Evolutionary conservation across 2,329 filamentous ascomycete genomes (phyloP).

Genomic region (Penicillium oxalicum): DNA sequence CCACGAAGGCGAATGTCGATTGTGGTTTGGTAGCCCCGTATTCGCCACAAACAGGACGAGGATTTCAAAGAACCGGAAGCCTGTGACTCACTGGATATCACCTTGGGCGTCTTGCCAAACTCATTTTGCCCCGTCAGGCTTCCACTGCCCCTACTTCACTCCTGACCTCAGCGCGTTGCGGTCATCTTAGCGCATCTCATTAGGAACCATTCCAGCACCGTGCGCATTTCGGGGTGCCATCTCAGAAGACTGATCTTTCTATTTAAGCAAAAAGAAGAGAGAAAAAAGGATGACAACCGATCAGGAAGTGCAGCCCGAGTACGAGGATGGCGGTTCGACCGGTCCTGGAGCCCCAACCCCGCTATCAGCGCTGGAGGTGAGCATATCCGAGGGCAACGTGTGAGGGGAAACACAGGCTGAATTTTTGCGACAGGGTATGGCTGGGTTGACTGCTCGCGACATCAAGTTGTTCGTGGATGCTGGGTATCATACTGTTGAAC

Average conservation of each 20-base stretch:
- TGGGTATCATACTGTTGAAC: slow-evolving; percentile 91
- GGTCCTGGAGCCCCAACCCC: slow-evolving; percentile 93
- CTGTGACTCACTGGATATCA: slow-evolving; percentile 5
- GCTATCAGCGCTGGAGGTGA: slow-evolving; percentile 76
- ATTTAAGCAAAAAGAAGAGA: too few relatives aligned
- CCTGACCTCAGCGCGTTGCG: too few relatives aligned
- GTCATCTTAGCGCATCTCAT: too few relatives aligned
- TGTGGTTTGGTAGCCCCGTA: not conserved
- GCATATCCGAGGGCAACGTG: slow-evolving; percentile 15
- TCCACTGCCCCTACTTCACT: too few relatives aligned
- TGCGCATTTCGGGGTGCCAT: too few relatives aligned
- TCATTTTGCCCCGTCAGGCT: too few relatives aligned
- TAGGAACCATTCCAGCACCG: too few relatives aligned
- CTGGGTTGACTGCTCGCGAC: slow-evolving; percentile 87
- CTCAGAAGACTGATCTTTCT: too few relatives aligned
- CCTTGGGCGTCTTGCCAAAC: not conserved
- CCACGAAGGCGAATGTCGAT: slow-evolving; percentile 11
- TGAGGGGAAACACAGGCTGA: not conserved
- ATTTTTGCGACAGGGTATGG: slow-evolving; percentile 59
- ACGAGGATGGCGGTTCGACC: slow-evolving; percentile 67
- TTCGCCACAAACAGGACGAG: slow-evolving; percentile 19
- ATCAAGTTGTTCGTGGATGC: slow-evolving; percentile 89
- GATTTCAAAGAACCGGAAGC: not conserved
- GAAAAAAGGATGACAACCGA: slow-evolving; percentile 39
- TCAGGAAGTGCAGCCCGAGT: slow-evolving; percentile 63